Percentiles rank a stretch among this genome's conserved stretches.
Conservation (phyloP, 768 basidiomycete species). For the Vishniacozyma victoriae region DNA sequence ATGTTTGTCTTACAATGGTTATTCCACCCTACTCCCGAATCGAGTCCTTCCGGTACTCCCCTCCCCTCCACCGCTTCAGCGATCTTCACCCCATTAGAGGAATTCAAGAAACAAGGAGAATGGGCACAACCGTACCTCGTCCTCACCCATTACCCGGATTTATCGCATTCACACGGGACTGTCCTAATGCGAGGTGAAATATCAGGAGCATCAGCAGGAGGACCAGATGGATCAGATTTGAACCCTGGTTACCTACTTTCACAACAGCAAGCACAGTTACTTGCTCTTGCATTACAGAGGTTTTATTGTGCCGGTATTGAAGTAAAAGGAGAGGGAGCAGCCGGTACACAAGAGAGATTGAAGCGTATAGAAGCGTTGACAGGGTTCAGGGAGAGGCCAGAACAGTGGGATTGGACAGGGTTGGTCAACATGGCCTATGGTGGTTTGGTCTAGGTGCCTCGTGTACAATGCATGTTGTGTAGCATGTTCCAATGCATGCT, state of each 20-base stretch:
- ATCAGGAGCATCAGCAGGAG: constrained; percentile 55
- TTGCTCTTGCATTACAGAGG: constrained; percentile 72
- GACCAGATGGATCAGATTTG: constrained; percentile 8
- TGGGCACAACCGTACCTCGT: constrained; percentile 89
- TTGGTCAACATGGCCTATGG: constrained; percentile 55
- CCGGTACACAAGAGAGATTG: constrained; percentile 49
- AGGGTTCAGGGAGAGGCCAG: constrained; percentile 71
- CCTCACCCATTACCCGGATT: constrained; percentile 84
- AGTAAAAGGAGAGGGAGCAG: constrained; percentile 22
- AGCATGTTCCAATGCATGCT: not conserved
- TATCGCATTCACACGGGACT: constrained; percentile 68
- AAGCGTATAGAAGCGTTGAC: constrained; percentile 55
- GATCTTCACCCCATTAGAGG: constrained; percentile 85
- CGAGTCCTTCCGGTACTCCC: constrained; percentile 52
- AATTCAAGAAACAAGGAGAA: constrained; percentile 76
- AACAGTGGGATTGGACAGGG: constrained; percentile 75
- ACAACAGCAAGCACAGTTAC: constrained; percentile 76
- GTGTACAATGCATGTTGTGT: too few relatives aligned
- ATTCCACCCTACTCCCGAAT: constrained; percentile 66
- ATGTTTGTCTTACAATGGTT: constrained; percentile 82
- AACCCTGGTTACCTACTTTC: constrained; percentile 50
- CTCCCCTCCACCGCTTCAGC: constrained; percentile 61
- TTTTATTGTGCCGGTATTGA: constrained; percentile 57
- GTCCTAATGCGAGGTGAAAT: constrained; percentile 90
- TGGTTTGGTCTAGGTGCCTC: constrained; percentile 39